Evolutionary conservation across 495 filamentous ascomycete species (phyloP).

Genomic region (Trichoderma virens): DNA sequence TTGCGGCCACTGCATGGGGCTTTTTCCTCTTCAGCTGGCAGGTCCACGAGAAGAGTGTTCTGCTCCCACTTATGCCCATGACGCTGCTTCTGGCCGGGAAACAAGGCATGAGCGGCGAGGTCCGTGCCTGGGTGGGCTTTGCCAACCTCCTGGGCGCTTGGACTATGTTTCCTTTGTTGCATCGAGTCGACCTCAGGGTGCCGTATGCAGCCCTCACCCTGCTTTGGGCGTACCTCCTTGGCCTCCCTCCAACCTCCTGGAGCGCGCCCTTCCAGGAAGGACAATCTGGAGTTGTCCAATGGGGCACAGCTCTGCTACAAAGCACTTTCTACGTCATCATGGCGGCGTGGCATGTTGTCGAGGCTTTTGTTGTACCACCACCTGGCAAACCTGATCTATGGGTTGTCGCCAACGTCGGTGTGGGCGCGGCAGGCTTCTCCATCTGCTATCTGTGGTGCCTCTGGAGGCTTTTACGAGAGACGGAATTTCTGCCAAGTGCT

Average conservation of each 20-base stretch:
- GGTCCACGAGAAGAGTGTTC: constrained; percentile 93
- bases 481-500: constrained; percentile 30
- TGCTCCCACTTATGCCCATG: constrained; percentile 87
- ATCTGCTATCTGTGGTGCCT: constrained; percentile 88
- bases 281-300: constrained; percentile 36
- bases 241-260: constrained; percentile 69
- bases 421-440: constrained; percentile 78
- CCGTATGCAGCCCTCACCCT: constrained; percentile 78
- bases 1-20: constrained; percentile 82
- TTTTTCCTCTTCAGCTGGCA: constrained; percentile 98
- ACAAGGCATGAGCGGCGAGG: constrained; percentile 64
- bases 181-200: constrained; percentile 71
- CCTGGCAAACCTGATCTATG: constrained; percentile 80
- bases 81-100: constrained; percentile 73
- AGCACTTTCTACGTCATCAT: constrained; percentile 66
- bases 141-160: constrained; percentile 86
- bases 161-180: constrained; percentile 88
- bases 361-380: constrained; percentile 59
- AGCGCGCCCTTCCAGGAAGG: constrained; percentile 52
- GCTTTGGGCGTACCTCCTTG: constrained; percentile 85
- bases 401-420: constrained; percentile 80
- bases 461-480: constrained; percentile 59
- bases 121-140: constrained; percentile 84
- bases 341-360: constrained; percentile 70
- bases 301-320: constrained; percentile 61